Percentiles rank a stretch among this genome's conserved stretches.
These are phyloP conservation scores for Geranomyces variabilis DNA, from an alignment of 192 early-diverging fungal species.

Conservation along the genomic window DNA sequence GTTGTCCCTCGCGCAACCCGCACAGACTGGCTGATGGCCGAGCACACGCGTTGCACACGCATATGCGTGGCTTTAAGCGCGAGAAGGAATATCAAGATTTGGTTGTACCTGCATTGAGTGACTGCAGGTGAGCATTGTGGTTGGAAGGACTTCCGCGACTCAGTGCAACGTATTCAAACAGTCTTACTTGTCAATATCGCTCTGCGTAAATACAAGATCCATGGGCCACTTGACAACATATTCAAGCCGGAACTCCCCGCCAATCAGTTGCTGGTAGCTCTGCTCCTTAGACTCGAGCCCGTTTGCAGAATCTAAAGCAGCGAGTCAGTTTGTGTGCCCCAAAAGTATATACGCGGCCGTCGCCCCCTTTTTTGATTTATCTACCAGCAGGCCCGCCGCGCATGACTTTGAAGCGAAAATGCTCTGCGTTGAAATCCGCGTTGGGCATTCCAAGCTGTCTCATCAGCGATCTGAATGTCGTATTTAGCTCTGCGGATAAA, in stretches of 20 bases:
- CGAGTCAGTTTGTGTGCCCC: too few relatives aligned
- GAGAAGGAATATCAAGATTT: conserved; percentile 66
- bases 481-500: conserved; percentile 14
- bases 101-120: conserved; percentile 55
- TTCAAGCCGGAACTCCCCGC: conserved; percentile 53
- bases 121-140: too few relatives aligned
- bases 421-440: neutral
- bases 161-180: neutral
- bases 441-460: neutral
- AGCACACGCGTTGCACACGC: conserved; percentile 51
- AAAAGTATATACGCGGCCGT: too few relatives aligned
- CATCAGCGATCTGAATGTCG: conserved; percentile 20
- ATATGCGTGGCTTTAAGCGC: conserved; percentile 60
- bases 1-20: neutral
- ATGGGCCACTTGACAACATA: conserved; percentile 72
- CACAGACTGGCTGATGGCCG: conserved; percentile 14
- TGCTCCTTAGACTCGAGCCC: too few relatives aligned
- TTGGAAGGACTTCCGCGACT: conserved; percentile 1
- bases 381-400: neutral
- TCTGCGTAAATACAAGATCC: conserved; percentile 63
- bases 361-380: too few relatives aligned
- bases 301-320: too few relatives aligned
- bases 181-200: conserved; percentile 56
- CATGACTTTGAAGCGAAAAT: conserved; percentile 36
- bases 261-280: conserved; percentile 44